phyloP scores from a whole-genome alignment of 2,329 filamentous ascomycete species.

The Ophiostoma pallidulum region DNA sequence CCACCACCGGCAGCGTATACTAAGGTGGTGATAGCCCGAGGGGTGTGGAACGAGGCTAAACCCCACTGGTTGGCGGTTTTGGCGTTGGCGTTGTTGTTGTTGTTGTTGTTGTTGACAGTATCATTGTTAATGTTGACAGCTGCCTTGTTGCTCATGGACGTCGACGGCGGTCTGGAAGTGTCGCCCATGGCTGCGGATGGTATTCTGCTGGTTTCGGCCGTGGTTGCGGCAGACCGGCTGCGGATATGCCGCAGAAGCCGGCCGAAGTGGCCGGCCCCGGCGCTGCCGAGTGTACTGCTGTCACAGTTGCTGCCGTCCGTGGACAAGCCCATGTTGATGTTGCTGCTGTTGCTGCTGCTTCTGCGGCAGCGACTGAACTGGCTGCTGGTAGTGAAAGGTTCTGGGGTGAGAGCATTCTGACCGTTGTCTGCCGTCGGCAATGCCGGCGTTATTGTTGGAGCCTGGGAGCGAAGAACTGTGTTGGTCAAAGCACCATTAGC shows the following conservation, averaged over 20 bases:
- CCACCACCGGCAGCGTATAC: too few relatives aligned
- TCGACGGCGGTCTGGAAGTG: constrained; percentile 24
- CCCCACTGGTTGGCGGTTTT: background rate
- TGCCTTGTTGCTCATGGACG: constrained; percentile 12
- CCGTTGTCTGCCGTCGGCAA: too few relatives aligned
- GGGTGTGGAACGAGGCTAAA: too few relatives aligned
- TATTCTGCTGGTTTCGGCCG: constrained; percentile 9
- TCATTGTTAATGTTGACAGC: too few relatives aligned
- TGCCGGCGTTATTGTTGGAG: too few relatives aligned
- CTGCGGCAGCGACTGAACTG: background rate
- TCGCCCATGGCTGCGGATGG: constrained; percentile 23
- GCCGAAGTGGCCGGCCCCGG: constrained; percentile 3
- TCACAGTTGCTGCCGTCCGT: background rate
- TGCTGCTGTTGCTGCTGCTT: background rate
- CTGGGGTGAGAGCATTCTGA: too few relatives aligned
- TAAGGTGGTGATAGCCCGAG: too few relatives aligned
- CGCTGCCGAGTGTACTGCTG: background rate
- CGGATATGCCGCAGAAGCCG: constrained; percentile 12
- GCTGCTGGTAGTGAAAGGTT: background rate
- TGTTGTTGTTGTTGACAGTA: constrained; percentile 14
- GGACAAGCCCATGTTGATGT: background rate
- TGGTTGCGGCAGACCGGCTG: background rate
- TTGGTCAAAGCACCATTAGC: too few relatives aligned
- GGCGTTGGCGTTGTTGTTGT: background rate
- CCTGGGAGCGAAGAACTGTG: too few relatives aligned